phyloP scores from a whole-genome alignment of 768 basidiomycete species.

The Suillus decipiens region DNA sequence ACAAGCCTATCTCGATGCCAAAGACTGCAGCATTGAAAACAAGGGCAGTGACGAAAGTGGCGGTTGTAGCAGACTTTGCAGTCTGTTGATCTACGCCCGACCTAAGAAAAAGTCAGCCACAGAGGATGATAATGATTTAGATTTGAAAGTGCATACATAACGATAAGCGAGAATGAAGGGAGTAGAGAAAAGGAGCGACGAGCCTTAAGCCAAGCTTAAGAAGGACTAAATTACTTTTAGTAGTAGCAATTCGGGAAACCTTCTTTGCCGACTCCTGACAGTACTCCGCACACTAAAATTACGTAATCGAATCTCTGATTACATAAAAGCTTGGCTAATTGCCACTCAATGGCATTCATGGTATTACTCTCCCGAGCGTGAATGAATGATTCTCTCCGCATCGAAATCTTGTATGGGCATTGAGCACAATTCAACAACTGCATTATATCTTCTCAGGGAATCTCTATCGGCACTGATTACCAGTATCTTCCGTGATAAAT shows the following conservation, averaged over 20 bases:
- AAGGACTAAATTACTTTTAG: background rate
- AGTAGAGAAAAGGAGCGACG: background rate
- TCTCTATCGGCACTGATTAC: background rate
- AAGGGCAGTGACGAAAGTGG: slow-evolving; percentile 83
- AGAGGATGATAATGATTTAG: background rate
- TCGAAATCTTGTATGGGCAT: background rate
- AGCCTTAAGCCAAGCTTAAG: background rate
- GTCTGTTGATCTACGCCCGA: slow-evolving; percentile 33
- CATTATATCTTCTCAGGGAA: background rate
- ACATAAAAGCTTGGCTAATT: no score
- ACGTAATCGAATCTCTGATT: no score
- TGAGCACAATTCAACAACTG: background rate
- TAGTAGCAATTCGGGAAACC: background rate
- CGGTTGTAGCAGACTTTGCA: slow-evolving; percentile 64
- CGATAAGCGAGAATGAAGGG: background rate
- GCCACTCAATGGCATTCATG: no score
- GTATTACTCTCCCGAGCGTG: no score
- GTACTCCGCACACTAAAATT: background rate
- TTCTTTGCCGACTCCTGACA: background rate
- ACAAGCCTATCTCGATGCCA: slow-evolving; percentile 66
- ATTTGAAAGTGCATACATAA: slow-evolving; percentile 24
- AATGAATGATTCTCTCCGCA: background rate
- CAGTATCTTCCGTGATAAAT: background rate
- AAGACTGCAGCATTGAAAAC: slow-evolving; percentile 80
- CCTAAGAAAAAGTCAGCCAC: slow-evolving; percentile 27